A percentile compares a stretch with the other conserved stretches of the same genome.
phyloP scores from a whole-genome alignment of 2,329 filamentous ascomycete genomes.

The Claviceps capensis region DNA sequence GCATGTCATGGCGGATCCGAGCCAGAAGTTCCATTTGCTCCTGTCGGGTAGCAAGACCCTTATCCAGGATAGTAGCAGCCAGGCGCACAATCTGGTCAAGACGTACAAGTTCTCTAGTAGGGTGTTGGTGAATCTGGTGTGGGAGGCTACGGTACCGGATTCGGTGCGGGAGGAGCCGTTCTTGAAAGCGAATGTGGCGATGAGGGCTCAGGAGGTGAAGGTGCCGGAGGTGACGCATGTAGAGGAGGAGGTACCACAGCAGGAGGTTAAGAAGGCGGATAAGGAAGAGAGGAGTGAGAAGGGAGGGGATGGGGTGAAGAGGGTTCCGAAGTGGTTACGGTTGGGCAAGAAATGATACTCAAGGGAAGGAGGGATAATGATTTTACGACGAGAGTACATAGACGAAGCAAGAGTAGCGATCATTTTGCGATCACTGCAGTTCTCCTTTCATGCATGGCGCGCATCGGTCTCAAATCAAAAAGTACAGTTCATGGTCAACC shows the following conservation, averaged over 20 bases:
- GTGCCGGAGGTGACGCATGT: slow-evolving; percentile 40
- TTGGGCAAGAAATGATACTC: slow-evolving; percentile 51
- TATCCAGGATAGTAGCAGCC: slow-evolving; percentile 32
- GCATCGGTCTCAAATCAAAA: too few species aligned
- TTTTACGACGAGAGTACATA: too few species aligned
- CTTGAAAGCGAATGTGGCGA: slow-evolving; percentile 42
- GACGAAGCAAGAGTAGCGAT: too few species aligned
- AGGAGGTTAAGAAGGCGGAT: slow-evolving; percentile 10
- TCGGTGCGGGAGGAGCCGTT: slow-evolving; percentile 42
- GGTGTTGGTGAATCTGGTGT: slow-evolving; percentile 63
- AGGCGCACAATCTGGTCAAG: slow-evolving; percentile 48
- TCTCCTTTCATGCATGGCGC: too few species aligned
- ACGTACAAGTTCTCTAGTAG: slow-evolving; percentile 57
- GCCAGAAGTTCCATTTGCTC: slow-evolving; percentile 59
- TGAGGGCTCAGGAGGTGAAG: slow-evolving; percentile 52
- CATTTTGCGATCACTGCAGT: too few species aligned
- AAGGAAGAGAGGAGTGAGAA: slow-evolving; percentile 23
- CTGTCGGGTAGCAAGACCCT: slow-evolving; percentile 41
- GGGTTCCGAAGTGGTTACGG: slow-evolving; percentile 59
- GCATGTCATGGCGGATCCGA: slow-evolving; percentile 50
- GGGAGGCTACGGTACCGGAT: slow-evolving; percentile 50
- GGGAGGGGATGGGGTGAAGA: slow-evolving; percentile 29
- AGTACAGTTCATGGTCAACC: too few species aligned
- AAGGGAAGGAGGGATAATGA: too few species aligned
- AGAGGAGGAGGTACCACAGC: slow-evolving; percentile 16